Percentiles rank a stretch among this genome's conserved stretches.
phyloP scores from a whole-genome alignment of 2,329 filamentous ascomycete species.

The Rosellinia necatrix region DNA sequence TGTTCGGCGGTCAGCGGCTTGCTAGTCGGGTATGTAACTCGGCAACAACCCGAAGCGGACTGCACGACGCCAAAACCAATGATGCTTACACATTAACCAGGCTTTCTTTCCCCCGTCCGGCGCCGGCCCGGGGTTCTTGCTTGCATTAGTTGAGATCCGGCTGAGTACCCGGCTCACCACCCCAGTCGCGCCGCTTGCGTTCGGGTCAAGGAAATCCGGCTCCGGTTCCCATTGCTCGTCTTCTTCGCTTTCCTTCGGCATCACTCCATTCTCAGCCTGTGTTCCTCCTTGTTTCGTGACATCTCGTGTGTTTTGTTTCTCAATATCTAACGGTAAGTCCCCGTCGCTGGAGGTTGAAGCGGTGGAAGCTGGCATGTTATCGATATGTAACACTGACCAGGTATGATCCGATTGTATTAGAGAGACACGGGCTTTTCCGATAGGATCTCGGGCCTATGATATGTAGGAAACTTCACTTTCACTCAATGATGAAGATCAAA shows the following conservation, averaged over 20 bases:
- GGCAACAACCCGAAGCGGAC: constrained; percentile 1
- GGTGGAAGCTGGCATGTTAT: constrained; percentile 28
- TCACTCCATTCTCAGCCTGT: constrained; percentile 1
- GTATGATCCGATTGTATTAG: not conserved
- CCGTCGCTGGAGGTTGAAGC: constrained; percentile 32
- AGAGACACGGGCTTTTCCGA: not conserved
- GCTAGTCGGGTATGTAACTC: not conserved
- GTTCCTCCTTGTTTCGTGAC: constrained; percentile 1
- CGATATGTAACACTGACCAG: not conserved
- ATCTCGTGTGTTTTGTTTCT: constrained; percentile 29
- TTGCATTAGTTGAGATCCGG: constrained; percentile 47
- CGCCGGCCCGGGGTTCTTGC: constrained; percentile 50
- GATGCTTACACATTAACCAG: constrained; percentile 50
- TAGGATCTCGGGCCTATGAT: not conserved
- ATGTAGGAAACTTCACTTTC: constrained; percentile 12
- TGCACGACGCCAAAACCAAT: constrained; percentile 19
- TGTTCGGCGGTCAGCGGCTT: constrained; percentile 1
- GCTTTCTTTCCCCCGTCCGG: constrained; percentile 56
- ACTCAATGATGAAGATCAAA: constrained; percentile 7
- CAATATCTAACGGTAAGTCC: constrained; percentile 33
- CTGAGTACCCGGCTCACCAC: constrained; percentile 47
- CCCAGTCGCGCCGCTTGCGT: constrained; percentile 35
- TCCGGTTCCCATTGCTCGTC: constrained; percentile 30
- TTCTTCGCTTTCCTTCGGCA: constrained; percentile 7
- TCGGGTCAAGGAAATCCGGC: constrained; percentile 32